Evolutionary conservation across 371 early-diverging fungal species (phyloP).

Genomic region (Lichtheimia hyalospora): DNA sequence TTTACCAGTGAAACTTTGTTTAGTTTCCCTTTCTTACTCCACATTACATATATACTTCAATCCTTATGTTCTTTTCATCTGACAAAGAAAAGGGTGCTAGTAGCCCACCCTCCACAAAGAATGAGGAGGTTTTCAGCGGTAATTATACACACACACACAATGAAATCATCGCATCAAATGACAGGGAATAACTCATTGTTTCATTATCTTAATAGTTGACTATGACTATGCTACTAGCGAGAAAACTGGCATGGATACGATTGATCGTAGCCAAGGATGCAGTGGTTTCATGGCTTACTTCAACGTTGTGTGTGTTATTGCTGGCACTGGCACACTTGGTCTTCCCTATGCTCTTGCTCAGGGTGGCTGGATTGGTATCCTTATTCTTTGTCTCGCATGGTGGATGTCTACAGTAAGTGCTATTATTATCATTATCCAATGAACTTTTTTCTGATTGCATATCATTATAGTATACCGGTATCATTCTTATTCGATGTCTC

Average conservation of each 20-base stretch:
- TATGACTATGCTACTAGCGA: too few species aligned
- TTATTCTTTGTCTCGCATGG: slow-evolving; percentile 72
- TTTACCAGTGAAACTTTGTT: not conserved
- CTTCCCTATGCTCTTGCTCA: slow-evolving; percentile 71
- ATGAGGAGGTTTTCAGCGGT: too few species aligned
- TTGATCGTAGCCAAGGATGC: not conserved
- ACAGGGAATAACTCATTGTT: too few species aligned
- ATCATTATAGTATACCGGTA: slow-evolving; percentile 44
- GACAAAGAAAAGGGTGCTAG: too few species aligned
- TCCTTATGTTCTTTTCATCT: too few species aligned
- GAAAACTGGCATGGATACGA: too few species aligned
- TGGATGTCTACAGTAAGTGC: slow-evolving; percentile 53
- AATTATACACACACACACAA: too few species aligned
- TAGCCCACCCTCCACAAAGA: too few species aligned
- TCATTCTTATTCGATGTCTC: slow-evolving; percentile 32
- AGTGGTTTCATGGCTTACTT: slow-evolving; percentile 41
- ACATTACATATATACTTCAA: too few species aligned
- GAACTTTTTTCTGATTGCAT: slow-evolving; percentile 26
- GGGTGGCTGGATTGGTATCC: slow-evolving; percentile 78
- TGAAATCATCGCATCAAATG: too few species aligned
- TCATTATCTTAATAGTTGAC: too few species aligned
- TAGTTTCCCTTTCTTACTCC: too few species aligned
- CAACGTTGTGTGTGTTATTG: slow-evolving; percentile 78
- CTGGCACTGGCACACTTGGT: slow-evolving; percentile 85
- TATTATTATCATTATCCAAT: not conserved